These are phyloP conservation scores for Oryza australiensis DNA, from an alignment of 176 grass and related monocot species.

Conservation along the genomic window DNA sequence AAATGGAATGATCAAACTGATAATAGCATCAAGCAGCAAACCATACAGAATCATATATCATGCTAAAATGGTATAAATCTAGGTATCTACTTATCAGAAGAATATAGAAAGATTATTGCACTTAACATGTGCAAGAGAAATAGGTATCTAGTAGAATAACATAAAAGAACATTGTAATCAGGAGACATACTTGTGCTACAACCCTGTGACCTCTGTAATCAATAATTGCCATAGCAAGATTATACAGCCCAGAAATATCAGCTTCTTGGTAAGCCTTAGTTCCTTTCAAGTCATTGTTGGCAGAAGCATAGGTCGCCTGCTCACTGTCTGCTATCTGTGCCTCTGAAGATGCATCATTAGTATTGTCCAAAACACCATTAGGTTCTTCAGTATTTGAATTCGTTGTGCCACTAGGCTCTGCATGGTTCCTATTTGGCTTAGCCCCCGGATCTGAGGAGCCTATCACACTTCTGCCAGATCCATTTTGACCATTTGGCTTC, in stretches of 20 bases:
- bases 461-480: conserved; percentile 14
- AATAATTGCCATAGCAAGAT: conserved; percentile 98
- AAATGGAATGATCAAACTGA: not conserved
- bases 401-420: not conserved
- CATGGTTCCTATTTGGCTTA: conserved; percentile 31
- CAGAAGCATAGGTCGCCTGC: conserved; percentile 97
- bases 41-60: not conserved
- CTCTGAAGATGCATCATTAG: conserved; percentile 58
- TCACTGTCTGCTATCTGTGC: conserved; percentile 82
- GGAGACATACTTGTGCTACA: conserved; percentile 80
- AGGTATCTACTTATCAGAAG: not conserved
- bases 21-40: not conserved
- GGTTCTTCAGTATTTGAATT: conserved; percentile 36
- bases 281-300: conserved; percentile 99
- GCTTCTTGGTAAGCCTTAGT: conserved; percentile 98
- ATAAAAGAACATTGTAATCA: not conserved
- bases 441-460: conserved; percentile 28
- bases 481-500: conserved; percentile 45
- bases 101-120: not conserved
- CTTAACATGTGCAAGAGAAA: not conserved
- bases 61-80: not conserved
- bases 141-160: not conserved
- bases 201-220: conserved; percentile 98
- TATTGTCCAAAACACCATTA: conserved; percentile 30
- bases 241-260: conserved; percentile 91